Percentiles rank a stretch among this genome's conserved stretches.
Conservation (phyloP, 768 basidiomycete genomes). For the Tylopilus vinaceipallidus region DNA sequence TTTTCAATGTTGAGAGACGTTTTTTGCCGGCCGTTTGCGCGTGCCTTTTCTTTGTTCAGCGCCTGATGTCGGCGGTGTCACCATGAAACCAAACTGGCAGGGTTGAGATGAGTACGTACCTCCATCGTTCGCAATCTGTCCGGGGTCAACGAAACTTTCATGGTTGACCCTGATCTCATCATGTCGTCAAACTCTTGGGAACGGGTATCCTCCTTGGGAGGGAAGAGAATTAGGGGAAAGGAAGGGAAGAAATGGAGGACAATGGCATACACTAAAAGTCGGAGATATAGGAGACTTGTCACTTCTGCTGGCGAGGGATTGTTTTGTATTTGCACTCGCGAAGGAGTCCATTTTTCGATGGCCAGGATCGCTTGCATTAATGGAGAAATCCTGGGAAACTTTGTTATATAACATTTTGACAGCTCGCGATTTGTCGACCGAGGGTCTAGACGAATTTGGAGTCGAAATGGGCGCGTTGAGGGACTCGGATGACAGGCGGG, state of each 20-base stretch:
- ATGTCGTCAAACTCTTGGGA: constrained; percentile 90
- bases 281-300: constrained; percentile 36
- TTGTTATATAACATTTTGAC: constrained; percentile 56
- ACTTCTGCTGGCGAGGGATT: constrained; percentile 31
- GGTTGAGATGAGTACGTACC: constrained; percentile 48
- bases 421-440: constrained; percentile 60
- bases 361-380: constrained; percentile 42
- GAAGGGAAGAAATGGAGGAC: neutral
- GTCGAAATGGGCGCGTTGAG: constrained; percentile 21
- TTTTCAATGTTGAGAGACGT: constrained; percentile 23
- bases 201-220: constrained; percentile 49
- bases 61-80: constrained; percentile 38
- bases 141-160: constrained; percentile 95
- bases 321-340: constrained; percentile 49
- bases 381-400: constrained; percentile 38
- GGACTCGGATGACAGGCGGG: constrained; percentile 42
- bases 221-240: neutral
- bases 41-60: constrained; percentile 71
- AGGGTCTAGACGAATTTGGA: constrained; percentile 44
- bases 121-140: constrained; percentile 93
- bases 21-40: constrained; percentile 30
- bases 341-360: constrained; percentile 57
- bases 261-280: constrained; percentile 32
- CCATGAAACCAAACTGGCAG: constrained; percentile 15
- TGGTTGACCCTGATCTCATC: constrained; percentile 84